A percentile compares a stretch with the other conserved stretches of the same genome.
These are phyloP conservation scores for Yamadazyma paraphyllophila DNA, from an alignment of 805 yeast genomes.

Conservation along the genomic window DNA sequence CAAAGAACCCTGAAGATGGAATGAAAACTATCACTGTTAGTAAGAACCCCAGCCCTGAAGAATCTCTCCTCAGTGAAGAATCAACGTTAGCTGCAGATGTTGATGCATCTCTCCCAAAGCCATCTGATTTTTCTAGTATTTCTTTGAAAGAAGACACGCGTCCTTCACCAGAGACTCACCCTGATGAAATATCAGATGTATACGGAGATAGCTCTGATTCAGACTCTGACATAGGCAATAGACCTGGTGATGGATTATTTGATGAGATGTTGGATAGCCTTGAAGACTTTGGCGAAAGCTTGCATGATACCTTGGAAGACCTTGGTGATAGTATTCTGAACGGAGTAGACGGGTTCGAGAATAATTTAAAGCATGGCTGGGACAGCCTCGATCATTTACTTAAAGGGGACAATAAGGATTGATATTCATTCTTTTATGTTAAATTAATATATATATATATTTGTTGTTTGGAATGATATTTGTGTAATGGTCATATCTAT, in stretches of 20 bases:
- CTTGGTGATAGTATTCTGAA: constrained; percentile 3
- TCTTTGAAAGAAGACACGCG: background rate
- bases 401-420: background rate
- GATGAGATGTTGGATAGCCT: constrained; percentile 5
- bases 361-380: constrained; percentile 6
- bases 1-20: constrained; percentile 10
- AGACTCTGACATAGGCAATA: background rate
- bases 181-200: background rate
- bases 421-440: background rate
- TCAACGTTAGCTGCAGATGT: constrained; percentile 10
- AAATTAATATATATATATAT: background rate
- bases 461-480: background rate
- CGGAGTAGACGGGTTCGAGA: constrained; percentile 1
- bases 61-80: constrained; percentile 25
- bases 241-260: background rate
- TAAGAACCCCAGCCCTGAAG: constrained; percentile 23
- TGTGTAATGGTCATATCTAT: no score
- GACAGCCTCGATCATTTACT: background rate
- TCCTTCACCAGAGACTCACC: background rate
- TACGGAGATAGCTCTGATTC: background rate
- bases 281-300: constrained; percentile 14
- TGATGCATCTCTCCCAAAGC: constrained; percentile 14
- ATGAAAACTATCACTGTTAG: constrained; percentile 17
- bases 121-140: constrained; percentile 9
- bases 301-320: constrained; percentile 14